Evolutionary conservation across 306 rosid species (phyloP).

Genomic region (Cyclanthera cordifolia): DNA sequence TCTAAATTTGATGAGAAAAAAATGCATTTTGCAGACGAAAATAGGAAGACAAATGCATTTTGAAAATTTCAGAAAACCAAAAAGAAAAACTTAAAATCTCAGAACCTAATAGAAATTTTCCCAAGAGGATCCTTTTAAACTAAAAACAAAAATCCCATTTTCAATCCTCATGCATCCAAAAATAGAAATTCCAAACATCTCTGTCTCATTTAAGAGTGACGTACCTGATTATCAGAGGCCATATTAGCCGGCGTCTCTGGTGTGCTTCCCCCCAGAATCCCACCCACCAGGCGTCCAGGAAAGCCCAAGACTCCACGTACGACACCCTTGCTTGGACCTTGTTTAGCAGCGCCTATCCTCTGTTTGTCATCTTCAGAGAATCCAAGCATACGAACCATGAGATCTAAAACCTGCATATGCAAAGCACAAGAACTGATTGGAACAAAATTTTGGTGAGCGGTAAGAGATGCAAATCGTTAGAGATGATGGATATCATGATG

Average conservation of each 20-base stretch:
- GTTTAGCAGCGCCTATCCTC: constrained; percentile 84
- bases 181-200: not conserved
- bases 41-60: no score
- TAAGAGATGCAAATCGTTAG: no score
- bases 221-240: constrained; percentile 58
- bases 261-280: constrained; percentile 70
- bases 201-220: not conserved
- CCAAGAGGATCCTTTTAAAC: no score
- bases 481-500: no score
- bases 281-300: constrained; percentile 95
- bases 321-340: constrained; percentile 82
- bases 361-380: constrained; percentile 83
- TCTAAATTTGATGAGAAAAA: no score
- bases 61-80: not conserved
- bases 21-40: no score
- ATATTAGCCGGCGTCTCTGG: constrained; percentile 33
- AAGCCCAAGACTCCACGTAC: constrained; percentile 87
- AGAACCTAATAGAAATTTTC: not conserved
- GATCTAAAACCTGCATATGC: constrained; percentile 66
- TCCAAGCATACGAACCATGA: constrained; percentile 96
- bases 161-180: not conserved
- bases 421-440: constrained; percentile 9
- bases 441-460: not conserved
- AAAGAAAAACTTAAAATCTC: not conserved
- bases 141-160: not conserved